Evolutionary conservation across 139 green algal genomes (phyloP), one percentile per base, ranked within the genome.

Genomic region (Asterochloris sp.): DNA sequence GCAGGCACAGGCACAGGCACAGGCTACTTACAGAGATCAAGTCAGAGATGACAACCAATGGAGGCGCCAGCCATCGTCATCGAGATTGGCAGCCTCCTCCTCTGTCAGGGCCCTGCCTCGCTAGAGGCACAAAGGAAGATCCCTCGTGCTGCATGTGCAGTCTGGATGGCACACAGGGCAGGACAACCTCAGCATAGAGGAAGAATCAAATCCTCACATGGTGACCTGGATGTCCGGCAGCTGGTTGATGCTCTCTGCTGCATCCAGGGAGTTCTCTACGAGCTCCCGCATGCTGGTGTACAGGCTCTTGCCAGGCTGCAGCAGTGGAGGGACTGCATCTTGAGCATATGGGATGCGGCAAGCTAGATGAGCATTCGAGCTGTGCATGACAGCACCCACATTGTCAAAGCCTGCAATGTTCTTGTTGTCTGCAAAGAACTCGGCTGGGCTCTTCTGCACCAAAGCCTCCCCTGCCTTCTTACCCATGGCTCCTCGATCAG

Each of bases 351-450:
- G 38, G 38, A 6, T 6, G 38, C 38, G 6, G 38, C 38, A 54
- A 54, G 38, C 38, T 54, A 6, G 6, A 54, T 54, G 38, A 54
- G 38, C 4, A 6, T 54, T 54, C 38, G 23, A 28, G 38, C n/a
- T 47, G 24, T 16, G 13, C 6, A 21, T 2, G 0, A 26, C 10
- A 28, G n/a, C 10, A 12, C 93, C 68, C 81, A 97, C 94, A 67
- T 98, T 98, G 88, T 99, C 96, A 82, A 99, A 99, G 0, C 96
- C 96, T 24, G 96, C 96, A 47, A 99, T 99, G 87, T 96, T 98
- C 83, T 97, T 98, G 89, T 99, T 98, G 66, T 99, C 96, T 19
- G 95, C 95, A 79, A 99, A 99, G 84, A 99, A 99, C 81, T 98
- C 96, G 15, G 96, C 96, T 13, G 96, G 96, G 68, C 85, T 93